Evolutionary conservation across 2,329 filamentous ascomycete genomes (phyloP), one percentile per base, ranked within the genome.

Genomic region (Bipolaris oryzae): DNA sequence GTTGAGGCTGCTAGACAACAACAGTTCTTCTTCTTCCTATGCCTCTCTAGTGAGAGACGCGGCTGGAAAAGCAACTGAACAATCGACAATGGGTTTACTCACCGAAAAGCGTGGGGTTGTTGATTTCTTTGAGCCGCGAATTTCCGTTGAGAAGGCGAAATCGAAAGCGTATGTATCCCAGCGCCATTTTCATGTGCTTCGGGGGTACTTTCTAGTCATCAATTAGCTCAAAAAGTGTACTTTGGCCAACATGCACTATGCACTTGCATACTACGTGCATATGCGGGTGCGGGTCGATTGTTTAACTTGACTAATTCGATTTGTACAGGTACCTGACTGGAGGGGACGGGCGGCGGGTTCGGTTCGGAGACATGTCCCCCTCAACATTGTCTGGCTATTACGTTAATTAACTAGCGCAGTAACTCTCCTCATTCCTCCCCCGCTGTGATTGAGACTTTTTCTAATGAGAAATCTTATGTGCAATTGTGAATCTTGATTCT

Each of bases 271-370:
- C 43, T 37, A 38, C 34, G 21, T 28, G 43, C 49, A 44, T 25
- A 21, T 48, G 42, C 49, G 38, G 49, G 37, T 23, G 7, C 9
- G 25, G 25, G 25, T 28, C 33, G 18, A n/a, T 21, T 23, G 15
- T 21, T 23, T 38, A 16, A 50, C 48, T 57, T 28, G 50, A 53
- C 43, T 48, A 44, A 57, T 57, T 47, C 33, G 16, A 56, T 57
- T 57, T 47, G 54, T 55, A 53, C 50, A 47, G 52, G 41, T 38
- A 16, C 35, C 35, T 37, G 6, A 16, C 21, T 23, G 21, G 21
- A 5, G 21, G 21, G 21, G 21, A 23, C 21, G 35, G 15, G 39
- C 21, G 44, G 47, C 41, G 53, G 31, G 44, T 28, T 28, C 25
- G 25, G 25, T 28, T 25, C 25, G 25, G 25, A 25, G 25, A 25